Percentiles rank a stretch among this genome's conserved stretches.
These are phyloP conservation scores for Kipferlia bialata DNA, from an alignment of 78 protist genomes.

Conservation along the genomic window DNA sequence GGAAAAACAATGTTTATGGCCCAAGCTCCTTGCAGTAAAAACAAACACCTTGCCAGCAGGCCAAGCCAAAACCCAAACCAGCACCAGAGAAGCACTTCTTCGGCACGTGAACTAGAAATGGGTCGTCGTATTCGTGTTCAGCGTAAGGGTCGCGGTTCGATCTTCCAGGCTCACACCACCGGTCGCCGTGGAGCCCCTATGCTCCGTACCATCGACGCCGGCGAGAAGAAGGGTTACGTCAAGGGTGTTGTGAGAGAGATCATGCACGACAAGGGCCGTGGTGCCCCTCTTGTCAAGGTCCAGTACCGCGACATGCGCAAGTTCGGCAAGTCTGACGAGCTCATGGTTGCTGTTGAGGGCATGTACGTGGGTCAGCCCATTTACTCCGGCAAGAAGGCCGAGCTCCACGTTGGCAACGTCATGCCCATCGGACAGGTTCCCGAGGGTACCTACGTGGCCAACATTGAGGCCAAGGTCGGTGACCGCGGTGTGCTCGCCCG, in stretches of 20 bases:
- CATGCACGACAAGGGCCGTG: conserved; percentile 99
- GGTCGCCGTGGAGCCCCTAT: conserved; percentile 84
- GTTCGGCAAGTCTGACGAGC: conserved; percentile 58
- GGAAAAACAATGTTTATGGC: no score
- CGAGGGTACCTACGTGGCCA: conserved; percentile 94
- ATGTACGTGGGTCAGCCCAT: conserved; percentile 95
- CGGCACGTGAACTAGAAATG: no score
- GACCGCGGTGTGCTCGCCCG: conserved; percentile 86
- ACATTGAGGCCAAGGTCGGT: conserved; percentile 85
- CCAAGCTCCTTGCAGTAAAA: no score
- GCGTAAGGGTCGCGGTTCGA: conserved; percentile 47
- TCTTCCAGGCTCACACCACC: conserved; percentile 61
- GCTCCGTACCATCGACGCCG: conserved; percentile 80
- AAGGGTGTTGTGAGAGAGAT: conserved; percentile 69
- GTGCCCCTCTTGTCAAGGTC: conserved; percentile 89
- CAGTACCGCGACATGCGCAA: conserved; percentile 78
- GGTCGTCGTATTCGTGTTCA: conserved; percentile 34
- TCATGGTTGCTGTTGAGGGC: conserved; percentile 94
- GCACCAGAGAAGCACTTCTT: no score
- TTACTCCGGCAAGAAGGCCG: conserved; percentile 84
- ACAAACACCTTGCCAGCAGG: no score
- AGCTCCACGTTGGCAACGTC: conserved; percentile 87
- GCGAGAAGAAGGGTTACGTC: conserved; percentile 90
- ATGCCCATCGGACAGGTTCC: conserved; percentile 79
- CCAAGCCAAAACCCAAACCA: no score